Base-by-base conservation (phyloP, 2,329 filamentous ascomycete genomes). In the Fusarium oligoseptatum region DNA sequence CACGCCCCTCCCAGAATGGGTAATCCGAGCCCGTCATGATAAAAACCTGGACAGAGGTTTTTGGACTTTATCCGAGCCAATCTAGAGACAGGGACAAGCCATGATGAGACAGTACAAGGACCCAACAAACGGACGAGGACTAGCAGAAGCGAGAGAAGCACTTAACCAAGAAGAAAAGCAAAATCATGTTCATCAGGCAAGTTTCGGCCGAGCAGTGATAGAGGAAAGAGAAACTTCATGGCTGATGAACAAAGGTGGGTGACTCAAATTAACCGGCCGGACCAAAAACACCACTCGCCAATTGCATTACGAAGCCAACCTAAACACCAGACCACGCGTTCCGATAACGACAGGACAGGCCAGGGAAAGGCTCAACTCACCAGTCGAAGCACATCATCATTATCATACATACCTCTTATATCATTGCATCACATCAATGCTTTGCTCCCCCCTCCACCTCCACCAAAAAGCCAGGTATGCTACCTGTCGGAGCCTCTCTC, bases 401-500 rank as follows among this genome's bases (percentile, higher is more conserved):
- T 73, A 67, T 73, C 66, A 61, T 67, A 36, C 57, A 58, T 52
- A 41, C 36, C 39, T 63, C 43, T 64, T 64, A 70, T 70, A 75
- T 64, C 50, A 63, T 71, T 43, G 37, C 48, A 14, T 63, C 37
- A 43, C 27, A 67, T 52, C 48, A 62, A 58, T 55, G 37, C 60
- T 34, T 34, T 12, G 29, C 29, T 32, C 29, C 29, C 29, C 29
- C 29, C 32, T 34, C 32, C 32, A 14, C 41, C 48, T 34, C 58
- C 63, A 43, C 55, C 41, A 55, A 12, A 43, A 20, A n/a, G 17
- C 41, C 48, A 29, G 71, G 70, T 41, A 75, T 67, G 75, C 72
- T 71, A 64, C 62, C 32, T 45, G 27, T 29, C 43, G 22, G 58
- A 79, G 77, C 76, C 77, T 78, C 72, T 77, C 70, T 79, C 78